A percentile compares a stretch with the other conserved stretches of the same genome.
Conservation (phyloP, 257 asterid genomes). For the Anisodus acutangulus region DNA sequence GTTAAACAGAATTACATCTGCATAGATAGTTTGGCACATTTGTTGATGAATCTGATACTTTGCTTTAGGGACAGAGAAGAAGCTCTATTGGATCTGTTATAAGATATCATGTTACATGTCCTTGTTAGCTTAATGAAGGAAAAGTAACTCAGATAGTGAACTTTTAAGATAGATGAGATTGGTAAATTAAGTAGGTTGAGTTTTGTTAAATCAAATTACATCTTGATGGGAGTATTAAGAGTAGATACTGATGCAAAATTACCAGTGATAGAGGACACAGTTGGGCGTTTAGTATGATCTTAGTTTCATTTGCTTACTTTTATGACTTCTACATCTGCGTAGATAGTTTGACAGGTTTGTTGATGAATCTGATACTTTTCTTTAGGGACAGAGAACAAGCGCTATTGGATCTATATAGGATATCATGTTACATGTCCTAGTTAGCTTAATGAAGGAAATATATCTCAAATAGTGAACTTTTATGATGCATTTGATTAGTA, state of each 20-base stretch:
- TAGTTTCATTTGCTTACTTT: too few relatives aligned
- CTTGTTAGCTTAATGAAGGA: neutral
- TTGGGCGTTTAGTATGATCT: neutral
- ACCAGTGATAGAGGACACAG: neutral
- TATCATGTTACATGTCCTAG: neutral
- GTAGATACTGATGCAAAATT: neutral
- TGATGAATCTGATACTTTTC: neutral
- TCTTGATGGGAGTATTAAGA: neutral
- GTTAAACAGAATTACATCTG: neutral
- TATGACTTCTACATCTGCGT: too few relatives aligned
- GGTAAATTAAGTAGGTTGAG: neutral
- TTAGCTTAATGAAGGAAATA: neutral
- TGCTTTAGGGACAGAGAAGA: too few relatives aligned
- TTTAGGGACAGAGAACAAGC: neutral
- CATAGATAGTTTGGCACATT: too few relatives aligned
- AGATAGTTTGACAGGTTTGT: too few relatives aligned
- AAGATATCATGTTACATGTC: neutral
- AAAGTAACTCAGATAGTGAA: neutral
- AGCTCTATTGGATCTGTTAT: neutral
- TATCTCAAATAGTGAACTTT: slow-evolving; percentile 11
- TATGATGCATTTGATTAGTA: neutral
- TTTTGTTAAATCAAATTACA: neutral
- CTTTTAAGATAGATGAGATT: neutral
- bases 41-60: too few relatives aligned
- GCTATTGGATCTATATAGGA: neutral